A percentile compares a stretch with the other conserved stretches of the same genome.
phyloP scores from a whole-genome alignment of 2,329 filamentous ascomycete genomes.

The Leptographium wingfieldii region DNA sequence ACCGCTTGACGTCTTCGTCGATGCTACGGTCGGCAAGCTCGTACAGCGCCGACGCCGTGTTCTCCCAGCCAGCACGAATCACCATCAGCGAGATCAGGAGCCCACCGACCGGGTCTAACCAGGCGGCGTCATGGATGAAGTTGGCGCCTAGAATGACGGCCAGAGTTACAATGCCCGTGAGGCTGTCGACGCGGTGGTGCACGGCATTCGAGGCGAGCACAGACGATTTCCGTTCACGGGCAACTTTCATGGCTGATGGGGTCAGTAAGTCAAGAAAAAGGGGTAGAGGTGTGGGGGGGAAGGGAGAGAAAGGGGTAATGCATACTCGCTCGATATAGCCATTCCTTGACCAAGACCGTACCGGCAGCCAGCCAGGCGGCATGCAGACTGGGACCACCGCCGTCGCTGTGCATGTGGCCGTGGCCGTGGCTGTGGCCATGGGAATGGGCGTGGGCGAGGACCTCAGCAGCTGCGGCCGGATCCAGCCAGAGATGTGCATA shows the following conservation, averaged over 20 bases:
- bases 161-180: constrained; percentile 88
- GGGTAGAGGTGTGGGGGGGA: background rate
- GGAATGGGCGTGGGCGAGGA: constrained; percentile 43
- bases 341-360: constrained; percentile 88
- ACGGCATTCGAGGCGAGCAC: constrained; percentile 92
- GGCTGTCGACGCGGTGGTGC: constrained; percentile 90
- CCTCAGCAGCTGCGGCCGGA: constrained; percentile 36
- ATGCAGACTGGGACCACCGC: constrained; percentile 71
- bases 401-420: constrained; percentile 48
- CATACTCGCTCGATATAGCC: constrained; percentile 92
- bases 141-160: constrained; percentile 84
- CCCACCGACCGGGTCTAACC: constrained; percentile 90
- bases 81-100: constrained; percentile 89
- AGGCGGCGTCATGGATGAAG: constrained; percentile 69
- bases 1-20: constrained; percentile 67
- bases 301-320: constrained; percentile 13
- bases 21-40: constrained; percentile 88
- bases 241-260: constrained; percentile 76
- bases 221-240: constrained; percentile 84
- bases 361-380: constrained; percentile 89
- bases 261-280: constrained; percentile 15
- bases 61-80: constrained; percentile 76
- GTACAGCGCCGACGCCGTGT: constrained; percentile 68
- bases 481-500: constrained; percentile 64
- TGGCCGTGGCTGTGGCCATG: constrained; percentile 51